Base-by-base conservation (phyloP, 805 yeast species). In the Blastobotrys parvus region DNA sequence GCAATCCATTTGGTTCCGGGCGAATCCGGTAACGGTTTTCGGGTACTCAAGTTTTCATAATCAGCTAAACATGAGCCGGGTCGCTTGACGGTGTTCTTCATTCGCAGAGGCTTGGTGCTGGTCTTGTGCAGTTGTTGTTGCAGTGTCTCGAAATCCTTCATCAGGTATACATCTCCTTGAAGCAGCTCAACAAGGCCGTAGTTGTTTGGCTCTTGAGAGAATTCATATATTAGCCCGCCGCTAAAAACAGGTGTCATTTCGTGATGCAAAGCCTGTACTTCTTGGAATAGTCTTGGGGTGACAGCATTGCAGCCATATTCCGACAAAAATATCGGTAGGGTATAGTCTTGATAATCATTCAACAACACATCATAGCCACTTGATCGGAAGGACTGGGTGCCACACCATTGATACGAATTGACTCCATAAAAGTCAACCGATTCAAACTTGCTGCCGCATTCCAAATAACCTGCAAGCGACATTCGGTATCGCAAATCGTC, bases 271-370 rank as follows among this genome's bases (percentile, higher is more conserved):
- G 85, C 69, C 16, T 68, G 69, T 20, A 87, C 75, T 58, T 89
- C 97, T 35, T 80, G 85, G 62, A 89, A 89, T 3, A 63, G 52
- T 48, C 97, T 73, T 2, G 97, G 97, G 20, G 68, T 62, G 2
- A 88, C 81, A 47, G 77, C 80, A 57, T 88, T 88, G 63, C 97
- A 88, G 4, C 97, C 97, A 64, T 78, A 87, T 67, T 90, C 97
- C 1, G 96, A 86, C 42, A 90, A 75, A 60, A 90, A 83, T 0
- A 90, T 74, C 0, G 97, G 97, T 44, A 78, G 75, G 2, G 82
- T 60, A 58, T 74, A 86, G 29, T 74, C 73, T 18, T 64, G 58
- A 58, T 87, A 89, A 47, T 85, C 94, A 25, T 70, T 69, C 6
- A 84, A 83, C 25, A 90, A 72, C n/a, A 65, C 55, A 47, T 74